Percentiles rank a stretch among this genome's conserved stretches.
These are phyloP conservation scores for Venturia nashicola DNA, from an alignment of 2,329 filamentous ascomycete genomes.

Conservation along the genomic window DNA sequence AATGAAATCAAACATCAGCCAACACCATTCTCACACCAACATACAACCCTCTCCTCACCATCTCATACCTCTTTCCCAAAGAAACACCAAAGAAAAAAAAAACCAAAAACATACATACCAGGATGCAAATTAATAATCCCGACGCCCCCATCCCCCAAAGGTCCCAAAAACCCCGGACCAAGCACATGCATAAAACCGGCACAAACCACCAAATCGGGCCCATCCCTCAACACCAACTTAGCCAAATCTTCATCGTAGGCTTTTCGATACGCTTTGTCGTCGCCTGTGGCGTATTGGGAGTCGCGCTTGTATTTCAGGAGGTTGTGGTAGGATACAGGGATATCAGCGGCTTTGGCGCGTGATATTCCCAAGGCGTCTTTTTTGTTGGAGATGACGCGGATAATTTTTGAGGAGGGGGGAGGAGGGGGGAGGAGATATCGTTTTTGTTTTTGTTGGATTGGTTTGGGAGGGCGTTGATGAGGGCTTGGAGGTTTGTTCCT, in stretches of 20 bases:
- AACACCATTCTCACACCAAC: no score
- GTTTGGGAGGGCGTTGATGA: conserved; percentile 54
- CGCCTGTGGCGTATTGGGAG: conserved; percentile 40
- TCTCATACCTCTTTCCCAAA: no score
- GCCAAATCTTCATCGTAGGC: conserved; percentile 69
- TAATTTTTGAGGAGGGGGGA: conserved; percentile 40
- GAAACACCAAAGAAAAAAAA: background rate
- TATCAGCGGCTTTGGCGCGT: conserved; percentile 46
- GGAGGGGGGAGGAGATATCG: conserved; percentile 23
- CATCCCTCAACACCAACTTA: conserved; percentile 48
- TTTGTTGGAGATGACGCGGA: conserved; percentile 54
- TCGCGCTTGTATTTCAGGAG: conserved; percentile 60
- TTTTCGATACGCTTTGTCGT: conserved; percentile 39
- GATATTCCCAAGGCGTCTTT: conserved; percentile 52
- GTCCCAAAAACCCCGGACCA: conserved; percentile 54
- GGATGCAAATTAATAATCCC: conserved; percentile 77
- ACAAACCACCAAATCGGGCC: conserved; percentile 65
- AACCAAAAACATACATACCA: conserved; percentile 3
- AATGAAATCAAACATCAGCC: background rate
- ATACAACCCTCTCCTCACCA: no score
- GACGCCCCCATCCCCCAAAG: conserved; percentile 49
- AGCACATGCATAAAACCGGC: conserved; percentile 85
- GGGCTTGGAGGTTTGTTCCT: conserved; percentile 68
- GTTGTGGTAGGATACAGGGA: conserved; percentile 73
- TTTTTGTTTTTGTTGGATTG: no score